Conservation (phyloP, 75 land plant species). For the Selaginella moellendorffii region DNA sequence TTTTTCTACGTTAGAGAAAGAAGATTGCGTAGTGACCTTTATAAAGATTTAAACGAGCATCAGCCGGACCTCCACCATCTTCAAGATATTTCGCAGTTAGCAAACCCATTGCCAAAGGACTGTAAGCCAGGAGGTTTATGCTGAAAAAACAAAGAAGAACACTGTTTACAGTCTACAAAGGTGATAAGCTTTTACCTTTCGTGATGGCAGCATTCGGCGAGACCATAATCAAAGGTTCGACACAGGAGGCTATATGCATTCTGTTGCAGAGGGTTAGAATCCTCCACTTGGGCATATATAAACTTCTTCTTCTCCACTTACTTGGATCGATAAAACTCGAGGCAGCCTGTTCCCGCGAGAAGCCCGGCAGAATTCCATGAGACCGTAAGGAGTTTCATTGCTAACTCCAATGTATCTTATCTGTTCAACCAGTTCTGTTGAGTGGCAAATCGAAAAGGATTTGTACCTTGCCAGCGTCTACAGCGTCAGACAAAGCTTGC, state of each 20-base stretch:
- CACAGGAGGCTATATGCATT: slow-evolving; percentile 70
- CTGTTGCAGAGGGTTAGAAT: slow-evolving; percentile 21
- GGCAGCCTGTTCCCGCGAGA: slow-evolving; percentile 22
- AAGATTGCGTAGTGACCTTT: slow-evolving; percentile 29
- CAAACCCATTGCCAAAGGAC: slow-evolving; percentile 90
- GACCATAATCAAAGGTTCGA: slow-evolving; percentile 64
- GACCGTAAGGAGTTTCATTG: slow-evolving; percentile 88
- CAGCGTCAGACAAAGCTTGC: slow-evolving; percentile 47
- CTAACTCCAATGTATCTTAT: slow-evolving; percentile 78
- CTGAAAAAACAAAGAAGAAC: slow-evolving; percentile 17
- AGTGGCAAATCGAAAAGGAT: too few species aligned
- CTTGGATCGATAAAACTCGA: slow-evolving; percentile 62
- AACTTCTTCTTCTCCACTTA: slow-evolving; percentile 6
- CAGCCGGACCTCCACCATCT: slow-evolving; percentile 41
- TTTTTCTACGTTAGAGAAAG: neutral
- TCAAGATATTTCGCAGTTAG: slow-evolving; percentile 77
- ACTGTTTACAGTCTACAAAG: neutral
- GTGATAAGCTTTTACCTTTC: slow-evolving; percentile 34
- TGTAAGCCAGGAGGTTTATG: slow-evolving; percentile 64
- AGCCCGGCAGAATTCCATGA: slow-evolving; percentile 63
- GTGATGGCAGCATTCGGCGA: slow-evolving; percentile 89
- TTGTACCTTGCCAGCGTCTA: slow-evolving; percentile 55
- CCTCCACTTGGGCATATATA: too few species aligned
- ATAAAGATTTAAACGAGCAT: slow-evolving; percentile 61
- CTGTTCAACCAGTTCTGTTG: slow-evolving; percentile 34